Evolutionary conservation across 768 basidiomycete species (phyloP).

Genomic region (Pulveroboletus sp.): DNA sequence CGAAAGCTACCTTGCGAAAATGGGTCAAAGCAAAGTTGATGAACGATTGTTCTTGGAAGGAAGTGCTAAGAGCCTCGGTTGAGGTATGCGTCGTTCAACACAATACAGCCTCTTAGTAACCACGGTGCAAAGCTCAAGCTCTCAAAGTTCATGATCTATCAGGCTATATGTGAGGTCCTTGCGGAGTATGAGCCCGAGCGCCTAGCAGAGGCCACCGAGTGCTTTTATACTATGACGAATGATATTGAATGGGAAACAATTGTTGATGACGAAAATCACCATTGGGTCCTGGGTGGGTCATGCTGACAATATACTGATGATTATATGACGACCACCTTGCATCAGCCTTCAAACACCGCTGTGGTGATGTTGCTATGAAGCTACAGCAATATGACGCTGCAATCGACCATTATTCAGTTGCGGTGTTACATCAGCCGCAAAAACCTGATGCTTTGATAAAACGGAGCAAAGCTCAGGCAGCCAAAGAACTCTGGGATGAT

Average conservation of each 20-base stretch:
- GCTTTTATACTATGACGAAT: background rate
- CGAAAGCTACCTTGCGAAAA: background rate
- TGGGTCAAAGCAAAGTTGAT: constrained; percentile 3
- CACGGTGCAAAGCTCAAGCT: background rate
- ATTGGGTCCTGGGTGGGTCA: background rate
- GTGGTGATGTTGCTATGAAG: constrained; percentile 6
- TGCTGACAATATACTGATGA: background rate
- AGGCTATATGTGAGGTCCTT: constrained; percentile 3
- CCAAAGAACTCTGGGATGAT: constrained; percentile 2
- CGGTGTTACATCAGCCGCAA: background rate
- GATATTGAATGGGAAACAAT: background rate
- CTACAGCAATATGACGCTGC: constrained; percentile 4
- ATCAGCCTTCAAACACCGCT: constrained; percentile 1
- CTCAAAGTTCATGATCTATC: background rate
- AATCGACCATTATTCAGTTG: constrained; percentile 4
- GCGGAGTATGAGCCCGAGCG: background rate
- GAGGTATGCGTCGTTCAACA: background rate
- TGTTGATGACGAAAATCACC: background rate
- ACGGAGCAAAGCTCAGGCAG: constrained; percentile 7
- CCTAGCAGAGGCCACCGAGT: background rate
- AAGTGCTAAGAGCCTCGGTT: background rate
- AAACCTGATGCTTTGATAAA: background rate
- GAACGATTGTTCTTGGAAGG: background rate
- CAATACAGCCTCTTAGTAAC: background rate
- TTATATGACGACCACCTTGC: background rate